Conservation (phyloP, 2,329 filamentous ascomycete species). For the Claviceps paspali region DNA sequence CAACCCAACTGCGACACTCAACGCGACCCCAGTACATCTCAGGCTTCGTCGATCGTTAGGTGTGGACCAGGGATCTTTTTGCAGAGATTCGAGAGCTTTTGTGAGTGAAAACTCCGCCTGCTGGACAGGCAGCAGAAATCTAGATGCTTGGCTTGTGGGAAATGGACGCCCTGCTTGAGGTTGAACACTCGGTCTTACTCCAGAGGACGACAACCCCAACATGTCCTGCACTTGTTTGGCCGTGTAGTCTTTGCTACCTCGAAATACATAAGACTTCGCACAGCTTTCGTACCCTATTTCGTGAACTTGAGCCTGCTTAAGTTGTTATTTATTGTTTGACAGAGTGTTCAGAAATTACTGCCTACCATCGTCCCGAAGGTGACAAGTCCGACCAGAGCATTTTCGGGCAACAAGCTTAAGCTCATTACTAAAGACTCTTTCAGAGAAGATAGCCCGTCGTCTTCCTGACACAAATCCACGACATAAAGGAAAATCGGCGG, state of each 20-base stretch:
- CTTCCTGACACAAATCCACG: slow-evolving; percentile 78
- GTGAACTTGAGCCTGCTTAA: slow-evolving; percentile 62
- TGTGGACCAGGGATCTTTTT: slow-evolving; percentile 95
- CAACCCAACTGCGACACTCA: slow-evolving; percentile 84
- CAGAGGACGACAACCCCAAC: slow-evolving; percentile 66
- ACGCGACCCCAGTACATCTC: slow-evolving; percentile 88
- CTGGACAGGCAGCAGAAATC: slow-evolving; percentile 86
- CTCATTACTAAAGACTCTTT: slow-evolving; percentile 83
- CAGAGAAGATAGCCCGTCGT: slow-evolving; percentile 66
- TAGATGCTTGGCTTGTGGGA: slow-evolving; percentile 64
- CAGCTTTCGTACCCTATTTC: slow-evolving; percentile 97
- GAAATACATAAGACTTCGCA: slow-evolving; percentile 96
- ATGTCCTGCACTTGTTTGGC: slow-evolving; percentile 99
- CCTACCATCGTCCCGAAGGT: slow-evolving; percentile 85
- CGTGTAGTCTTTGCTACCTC: slow-evolving; percentile 94
- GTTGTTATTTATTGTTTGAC: neutral
- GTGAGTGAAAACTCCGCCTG: slow-evolving; percentile 96
- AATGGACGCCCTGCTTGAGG: slow-evolving; percentile 61
- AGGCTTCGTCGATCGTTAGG: slow-evolving; percentile 82
- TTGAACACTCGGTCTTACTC: slow-evolving; percentile 59
- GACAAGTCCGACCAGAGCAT: slow-evolving; percentile 68
- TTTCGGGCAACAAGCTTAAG: slow-evolving; percentile 64
- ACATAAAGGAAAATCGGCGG: slow-evolving; percentile 79
- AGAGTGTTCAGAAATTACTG: neutral
- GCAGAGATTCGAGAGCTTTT: slow-evolving; percentile 85